phyloP scores from a whole-genome alignment of 441 rosid genomes.

The Gossypium schwendimanii region DNA sequence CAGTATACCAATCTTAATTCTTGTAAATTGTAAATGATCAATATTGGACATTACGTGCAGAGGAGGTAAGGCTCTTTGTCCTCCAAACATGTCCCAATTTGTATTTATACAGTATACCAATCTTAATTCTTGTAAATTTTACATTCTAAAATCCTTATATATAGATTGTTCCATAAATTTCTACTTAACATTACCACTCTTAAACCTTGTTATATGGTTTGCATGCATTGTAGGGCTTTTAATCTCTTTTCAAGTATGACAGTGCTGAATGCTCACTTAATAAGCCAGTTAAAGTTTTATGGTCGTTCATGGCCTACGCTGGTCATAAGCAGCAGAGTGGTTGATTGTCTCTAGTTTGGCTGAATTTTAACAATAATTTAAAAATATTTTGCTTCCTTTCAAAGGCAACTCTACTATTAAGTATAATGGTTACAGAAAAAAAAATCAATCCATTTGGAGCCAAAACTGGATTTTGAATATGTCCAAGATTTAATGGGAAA shows the following conservation, averaged over 20 bases:
- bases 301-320: not conserved
- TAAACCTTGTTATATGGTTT: not conserved
- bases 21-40: constrained; percentile 54
- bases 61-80: constrained; percentile 55
- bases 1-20: not conserved
- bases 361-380: not conserved
- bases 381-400: not conserved
- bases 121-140: not conserved
- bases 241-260: not conserved
- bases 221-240: not conserved
- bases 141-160: not conserved
- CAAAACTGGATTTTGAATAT: not conserved
- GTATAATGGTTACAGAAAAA: not conserved
- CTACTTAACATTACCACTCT: not conserved
- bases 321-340: not conserved
- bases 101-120: not conserved
- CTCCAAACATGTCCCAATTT: not conserved
- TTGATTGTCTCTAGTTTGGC: not conserved
- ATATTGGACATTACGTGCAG: constrained; percentile 96
- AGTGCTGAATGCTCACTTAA: not conserved
- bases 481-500: not conserved
- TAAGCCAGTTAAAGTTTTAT: not conserved
- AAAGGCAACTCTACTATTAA: not conserved
- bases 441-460: not conserved
- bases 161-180: not conserved